phyloP scores from a whole-genome alignment of 2,329 filamentous ascomycete species.

The Cladophialophora immunda region DNA sequence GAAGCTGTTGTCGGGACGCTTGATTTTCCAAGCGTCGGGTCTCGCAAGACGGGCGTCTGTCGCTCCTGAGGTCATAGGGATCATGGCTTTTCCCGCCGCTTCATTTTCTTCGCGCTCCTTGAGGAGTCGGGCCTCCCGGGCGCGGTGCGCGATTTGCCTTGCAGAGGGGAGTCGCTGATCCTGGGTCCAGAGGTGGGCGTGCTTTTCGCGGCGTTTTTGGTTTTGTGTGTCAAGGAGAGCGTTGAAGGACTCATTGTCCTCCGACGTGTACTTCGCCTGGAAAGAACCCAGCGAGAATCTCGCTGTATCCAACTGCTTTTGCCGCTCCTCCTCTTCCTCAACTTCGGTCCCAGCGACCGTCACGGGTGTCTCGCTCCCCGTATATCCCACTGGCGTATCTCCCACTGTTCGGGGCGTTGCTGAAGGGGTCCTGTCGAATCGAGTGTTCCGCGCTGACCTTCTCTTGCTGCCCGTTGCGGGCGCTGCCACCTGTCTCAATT shows the following conservation, averaged over 20 bases:
- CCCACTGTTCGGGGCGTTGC: conserved; percentile 19
- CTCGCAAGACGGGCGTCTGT: conserved; percentile 77
- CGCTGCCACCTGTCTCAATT: conserved; percentile 81
- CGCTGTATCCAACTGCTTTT: conserved; percentile 67
- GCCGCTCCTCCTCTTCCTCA: conserved; percentile 51
- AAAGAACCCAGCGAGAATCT: conserved; percentile 85
- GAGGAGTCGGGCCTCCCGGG: conserved; percentile 68
- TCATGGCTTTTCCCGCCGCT: conserved; percentile 62
- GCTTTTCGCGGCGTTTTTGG: conserved; percentile 80
- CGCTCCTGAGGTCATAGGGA: conserved; percentile 65
- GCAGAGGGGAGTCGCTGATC: conserved; percentile 80
- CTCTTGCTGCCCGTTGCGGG: conserved; percentile 62
- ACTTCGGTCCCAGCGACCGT: conserved; percentile 45
- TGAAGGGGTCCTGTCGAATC: conserved; percentile 35
- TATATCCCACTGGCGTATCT: conserved; percentile 40
- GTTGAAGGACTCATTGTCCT: conserved; percentile 98
- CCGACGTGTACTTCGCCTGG: conserved; percentile 92
- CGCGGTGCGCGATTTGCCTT: conserved; percentile 66
- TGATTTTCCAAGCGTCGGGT: conserved; percentile 75
- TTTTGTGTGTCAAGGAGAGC: conserved; percentile 91
- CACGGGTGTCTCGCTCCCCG: conserved; percentile 66
- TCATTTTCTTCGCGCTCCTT: conserved; percentile 70
- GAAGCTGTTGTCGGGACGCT: conserved; percentile 77
- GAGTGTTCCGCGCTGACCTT: conserved; percentile 43
- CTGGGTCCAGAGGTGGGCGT: conserved; percentile 81